Percentiles rank a stretch among this genome's conserved stretches.
These are phyloP conservation scores for Immersiella caudata DNA, from an alignment of 495 filamentous ascomycete species.

Conservation along the genomic window DNA sequence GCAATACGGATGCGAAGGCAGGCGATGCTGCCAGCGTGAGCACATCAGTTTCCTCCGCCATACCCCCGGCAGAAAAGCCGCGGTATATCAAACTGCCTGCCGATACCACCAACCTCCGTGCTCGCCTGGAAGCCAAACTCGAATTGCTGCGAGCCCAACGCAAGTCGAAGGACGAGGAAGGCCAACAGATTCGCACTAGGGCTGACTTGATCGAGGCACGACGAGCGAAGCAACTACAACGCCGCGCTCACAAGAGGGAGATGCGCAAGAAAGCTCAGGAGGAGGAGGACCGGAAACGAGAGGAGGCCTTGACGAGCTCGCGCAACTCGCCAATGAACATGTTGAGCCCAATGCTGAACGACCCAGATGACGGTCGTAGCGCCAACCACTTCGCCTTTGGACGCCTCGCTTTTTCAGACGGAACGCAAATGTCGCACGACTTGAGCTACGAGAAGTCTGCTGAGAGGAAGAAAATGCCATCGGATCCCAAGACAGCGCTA, in stretches of 20 bases:
- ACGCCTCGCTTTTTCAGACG: constrained; percentile 83
- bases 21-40: constrained; percentile 59
- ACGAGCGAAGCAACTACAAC: constrained; percentile 80
- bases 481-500: constrained; percentile 76
- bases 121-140: constrained; percentile 77
- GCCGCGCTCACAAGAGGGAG: constrained; percentile 85
- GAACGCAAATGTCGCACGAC: constrained; percentile 70
- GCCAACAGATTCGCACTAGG: constrained; percentile 75
- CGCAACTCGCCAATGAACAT: constrained; percentile 58
- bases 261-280: constrained; percentile 71
- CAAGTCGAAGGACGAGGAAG: constrained; percentile 80
- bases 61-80: constrained; percentile 60
- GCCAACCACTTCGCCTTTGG: constrained; percentile 81
- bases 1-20: constrained; percentile 40
- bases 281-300: constrained; percentile 69
- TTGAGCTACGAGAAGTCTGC: constrained; percentile 58
- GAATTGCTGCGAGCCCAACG: constrained; percentile 77
- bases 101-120: constrained; percentile 69
- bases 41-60: constrained; percentile 72
- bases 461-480: constrained; percentile 70
- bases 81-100: constrained; percentile 58
- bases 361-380: constrained; percentile 48
- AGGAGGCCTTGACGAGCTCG: constrained; percentile 67
- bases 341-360: constrained; percentile 72
- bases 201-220: constrained; percentile 89